Evolutionary conservation across 2,329 filamentous ascomycete species (phyloP), one percentile per base, ranked within the genome.

Genomic region (Microthyrium microscopicum): DNA sequence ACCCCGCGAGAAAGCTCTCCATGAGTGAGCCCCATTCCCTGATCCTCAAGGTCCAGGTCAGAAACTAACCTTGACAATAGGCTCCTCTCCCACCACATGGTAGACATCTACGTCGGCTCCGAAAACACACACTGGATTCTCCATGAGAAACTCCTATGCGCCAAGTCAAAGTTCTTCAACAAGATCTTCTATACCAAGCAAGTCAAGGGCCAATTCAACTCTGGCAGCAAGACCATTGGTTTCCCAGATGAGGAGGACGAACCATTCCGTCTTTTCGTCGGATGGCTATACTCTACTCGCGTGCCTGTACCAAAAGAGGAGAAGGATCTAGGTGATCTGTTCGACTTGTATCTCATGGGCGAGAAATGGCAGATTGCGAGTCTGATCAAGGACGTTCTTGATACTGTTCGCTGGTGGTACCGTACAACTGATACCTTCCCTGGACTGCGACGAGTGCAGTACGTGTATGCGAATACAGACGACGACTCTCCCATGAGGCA

Each of bases 91-190:
- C 57, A 55, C 35, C 57, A 62, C 39, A 60, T 68, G 52, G 65
- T 68, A 37, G 62, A 68, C 50, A 59, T 69, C 49, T 68, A 68
- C 47, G 61, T 69, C 47, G 65, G 65, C 34, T 41, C 54, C 5
- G 59, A 65, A 22, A 64, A 64, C 51, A 66, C 62, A 2, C 61
- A 64, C 48, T 69, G 63, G 63, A 56, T 61, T 36, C 54, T 69
- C 4, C 65, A 68, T 54, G 62, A 69, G 45, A 66, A 66, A 42
- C 62, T 69, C 5, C 59, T 69, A 29, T 66, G 62, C 54, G 46
- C 66, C 44, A 58, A 65, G 49, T 66, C 61, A 21, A 56, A 57
- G 30, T 66, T 64, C 55, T 68, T 69, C 57, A 53, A 58, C 44
- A 55, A 58, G 35, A 57, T 61, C 49, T 67, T 69, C 54, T 59